Base-by-base conservation (phyloP, 352 stramenopile species). In the Salisapilia sapeloensis region DNA sequence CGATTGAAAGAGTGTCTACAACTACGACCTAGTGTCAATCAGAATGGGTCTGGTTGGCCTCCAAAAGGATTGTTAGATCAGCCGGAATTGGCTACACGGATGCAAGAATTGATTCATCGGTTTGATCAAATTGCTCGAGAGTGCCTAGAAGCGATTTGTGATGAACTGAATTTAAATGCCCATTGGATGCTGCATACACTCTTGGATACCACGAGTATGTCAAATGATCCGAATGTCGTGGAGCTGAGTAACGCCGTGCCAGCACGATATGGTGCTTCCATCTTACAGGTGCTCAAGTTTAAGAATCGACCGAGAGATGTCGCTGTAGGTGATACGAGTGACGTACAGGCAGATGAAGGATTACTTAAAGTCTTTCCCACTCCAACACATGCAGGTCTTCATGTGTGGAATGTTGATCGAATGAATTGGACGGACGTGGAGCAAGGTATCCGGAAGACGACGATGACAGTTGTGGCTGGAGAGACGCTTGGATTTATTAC, bases 381-480 rank as follows among this genome's bases (percentile, higher is more conserved):
- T 14, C 70, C 74, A 4, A 86, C 74, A 0, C 53, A 83, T 8
- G 64, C 74, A 2, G 74, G 74, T 0, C 36, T 89, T 21, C 70
- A 89, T 39, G 86, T 89, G 61, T 89, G 74, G 70, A 89, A 83
- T 40, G 46, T 89, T 24, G 74, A 89, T 24, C 64, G 70, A 26
- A 89, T 89, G 74, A 30, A 43, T 9, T 89, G 74, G 74, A 58
- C 57, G 0, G 69, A 89, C 28, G 67, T 89, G 22, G 74, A 89
- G 32, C 46, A 60, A 19, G 67, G 65, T 27, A 70, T 70, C 1
- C 42, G 38, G 10, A 2, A 48, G 24, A 46, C 79, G 11, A 66
- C 85, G 29, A 83, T 86, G 29, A 86, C 74, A 0, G 67, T 89
- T 3, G 85, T 89, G 42, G 74, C 70, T 0, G 74, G 70, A 4